Base-by-base conservation (phyloP, 768 basidiomycete species). In the Porphyrellus cyaneotinctus region DNA sequence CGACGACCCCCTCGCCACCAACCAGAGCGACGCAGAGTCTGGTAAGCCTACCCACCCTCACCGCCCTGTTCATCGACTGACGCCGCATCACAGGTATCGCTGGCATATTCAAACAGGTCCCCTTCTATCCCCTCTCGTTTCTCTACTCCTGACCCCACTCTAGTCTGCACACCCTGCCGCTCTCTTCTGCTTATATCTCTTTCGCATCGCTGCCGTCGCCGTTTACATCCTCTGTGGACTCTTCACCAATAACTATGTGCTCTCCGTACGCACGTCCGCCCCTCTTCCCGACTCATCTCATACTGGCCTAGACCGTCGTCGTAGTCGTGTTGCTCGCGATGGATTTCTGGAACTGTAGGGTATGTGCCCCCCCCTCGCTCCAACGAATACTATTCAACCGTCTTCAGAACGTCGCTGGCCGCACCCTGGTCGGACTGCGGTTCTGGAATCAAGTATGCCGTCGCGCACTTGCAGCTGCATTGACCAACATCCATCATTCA, bases 301-400 rank as follows among this genome's bases (percentile, higher is more conserved):
- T 37, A 22, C 33, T 33, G 20, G 26, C 51, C 22, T 62, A 86
- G 84, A 95, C 94, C 23, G 95, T 99, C 4, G 70, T 82, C 10
- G 95, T 98, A 0, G 97, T 98, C 20, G 85, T 97, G 2, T 76
- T 99, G 15, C 81, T 99, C 23, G 89, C 95, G 0, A 88, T 95
- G 82, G 97, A 99, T 72, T 99, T 99, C 70, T 99, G 95, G 97
- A 97, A 95, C 62, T 93, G 91, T 59, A 77, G 94, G 67, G 91
- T 93, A 64, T 54, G 82, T 54, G 26, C 43, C 33, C 10, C 49
- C 20, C 43, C 20, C 43, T 43, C 13, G 11, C 14, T 45, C 8
- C 6, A 2, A 23, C 32, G n/a, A n/a, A 24, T 12, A 33, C 48
- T 45, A n/a, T 50, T 20, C 52, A 44, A 24, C 39, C 28, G 23